Conservation (phyloP, 805 yeast species). For the Scheffersomyces stipitis region DNA sequence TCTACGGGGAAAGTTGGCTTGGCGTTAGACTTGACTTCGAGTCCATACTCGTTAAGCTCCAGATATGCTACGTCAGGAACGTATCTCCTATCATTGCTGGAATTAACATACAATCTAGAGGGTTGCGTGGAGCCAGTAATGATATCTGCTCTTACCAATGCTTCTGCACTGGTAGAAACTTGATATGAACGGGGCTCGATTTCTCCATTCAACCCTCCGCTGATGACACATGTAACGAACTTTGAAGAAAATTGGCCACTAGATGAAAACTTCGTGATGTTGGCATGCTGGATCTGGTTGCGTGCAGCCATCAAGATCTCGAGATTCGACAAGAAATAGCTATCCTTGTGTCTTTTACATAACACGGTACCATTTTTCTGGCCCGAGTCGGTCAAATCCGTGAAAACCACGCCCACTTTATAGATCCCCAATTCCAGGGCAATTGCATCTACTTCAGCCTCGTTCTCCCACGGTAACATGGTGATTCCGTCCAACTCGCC, state of each 20-base stretch:
- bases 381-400: slow-evolving; percentile 89
- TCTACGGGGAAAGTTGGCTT: slow-evolving; percentile 31
- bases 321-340: slow-evolving; percentile 84
- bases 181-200: slow-evolving; percentile 91
- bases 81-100: slow-evolving; percentile 69
- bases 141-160: slow-evolving; percentile 80
- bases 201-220: slow-evolving; percentile 86
- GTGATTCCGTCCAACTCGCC: slow-evolving; percentile 86
- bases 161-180: slow-evolving; percentile 85
- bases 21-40: slow-evolving; percentile 75
- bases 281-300: slow-evolving; percentile 67
- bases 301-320: slow-evolving; percentile 83
- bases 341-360: slow-evolving; percentile 89
- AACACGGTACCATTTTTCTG: slow-evolving; percentile 83
- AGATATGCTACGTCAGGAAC: slow-evolving; percentile 94
- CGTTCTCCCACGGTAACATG: slow-evolving; percentile 54
- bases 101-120: slow-evolving; percentile 76
- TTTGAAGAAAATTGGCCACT: slow-evolving; percentile 76
- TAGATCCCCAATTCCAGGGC: slow-evolving; percentile 61
- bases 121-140: slow-evolving; percentile 90
- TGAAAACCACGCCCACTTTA: slow-evolving; percentile 81
- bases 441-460: slow-evolving; percentile 49
- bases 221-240: slow-evolving; percentile 88
- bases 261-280: slow-evolving; percentile 60
- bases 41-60: slow-evolving; percentile 81